Conservation (phyloP, 495 filamentous ascomycete species). For the Neurospora pannonica region DNA sequence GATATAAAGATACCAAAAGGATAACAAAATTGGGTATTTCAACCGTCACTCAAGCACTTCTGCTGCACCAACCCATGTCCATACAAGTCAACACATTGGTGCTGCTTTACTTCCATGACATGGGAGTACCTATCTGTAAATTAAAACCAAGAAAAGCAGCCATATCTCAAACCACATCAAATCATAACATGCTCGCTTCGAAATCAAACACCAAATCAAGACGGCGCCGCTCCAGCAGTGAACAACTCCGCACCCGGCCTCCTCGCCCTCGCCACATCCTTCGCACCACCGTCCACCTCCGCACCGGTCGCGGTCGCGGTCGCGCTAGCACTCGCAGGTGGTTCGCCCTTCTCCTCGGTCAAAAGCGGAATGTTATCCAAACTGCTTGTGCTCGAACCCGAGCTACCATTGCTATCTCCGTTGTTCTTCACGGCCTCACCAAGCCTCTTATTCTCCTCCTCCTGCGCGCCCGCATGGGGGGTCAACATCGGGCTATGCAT, state of each 20-base stretch:
- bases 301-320: conserved; percentile 28
- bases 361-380: conserved; percentile 49
- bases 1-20: neutral
- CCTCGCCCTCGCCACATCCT: conserved; percentile 33
- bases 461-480: conserved; percentile 17
- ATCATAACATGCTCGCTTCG: neutral
- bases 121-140: neutral
- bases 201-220: neutral
- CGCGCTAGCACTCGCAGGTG: neutral
- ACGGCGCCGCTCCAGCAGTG: neutral
- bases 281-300: conserved; percentile 28
- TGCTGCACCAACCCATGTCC: neutral
- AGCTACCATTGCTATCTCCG: neutral
- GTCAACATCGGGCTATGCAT: conserved; percentile 31
- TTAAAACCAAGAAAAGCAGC: neutral
- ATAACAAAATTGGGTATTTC: neutral
- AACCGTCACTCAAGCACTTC: neutral
- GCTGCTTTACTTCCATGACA: neutral
- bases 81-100: neutral
- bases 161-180: neutral
- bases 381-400: conserved; percentile 15
- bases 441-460: conserved; percentile 12
- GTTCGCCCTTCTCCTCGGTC: conserved; percentile 28
- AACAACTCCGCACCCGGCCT: conserved; percentile 15
- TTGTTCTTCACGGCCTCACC: conserved; percentile 10